These are phyloP conservation scores for Cucurbita maxima DNA, from an alignment of 306 rosid genomes.

Conservation along the genomic window DNA sequence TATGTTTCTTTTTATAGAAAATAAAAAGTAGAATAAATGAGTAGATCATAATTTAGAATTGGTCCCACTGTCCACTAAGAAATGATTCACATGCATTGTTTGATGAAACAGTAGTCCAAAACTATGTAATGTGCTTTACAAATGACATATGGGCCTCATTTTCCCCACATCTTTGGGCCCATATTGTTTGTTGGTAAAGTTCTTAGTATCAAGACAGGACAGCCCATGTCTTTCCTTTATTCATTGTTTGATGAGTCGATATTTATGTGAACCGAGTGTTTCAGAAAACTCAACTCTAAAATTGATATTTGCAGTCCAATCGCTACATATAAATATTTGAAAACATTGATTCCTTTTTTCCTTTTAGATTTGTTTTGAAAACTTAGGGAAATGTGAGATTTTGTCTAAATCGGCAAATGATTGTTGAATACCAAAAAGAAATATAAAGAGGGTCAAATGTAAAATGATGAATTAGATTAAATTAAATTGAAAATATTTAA, in stretches of 20 bases:
- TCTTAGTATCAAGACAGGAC: background rate
- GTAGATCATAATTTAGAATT: background rate
- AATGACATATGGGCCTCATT: slow-evolving; percentile 7
- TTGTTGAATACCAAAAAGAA: background rate
- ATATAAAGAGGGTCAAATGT: background rate
- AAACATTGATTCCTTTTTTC: too few species aligned
- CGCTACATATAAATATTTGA: too few species aligned
- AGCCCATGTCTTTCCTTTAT: background rate
- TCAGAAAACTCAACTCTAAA: background rate
- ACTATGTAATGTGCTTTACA: background rate
- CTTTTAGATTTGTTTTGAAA: background rate
- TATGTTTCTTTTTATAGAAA: background rate
- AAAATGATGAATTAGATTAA: background rate
- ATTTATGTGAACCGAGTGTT: background rate
- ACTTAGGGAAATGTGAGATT: background rate
- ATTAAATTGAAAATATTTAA: background rate
- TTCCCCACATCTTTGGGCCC: slow-evolving; percentile 8
- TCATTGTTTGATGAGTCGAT: background rate
- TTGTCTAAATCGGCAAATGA: background rate
- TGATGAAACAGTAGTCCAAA: background rate
- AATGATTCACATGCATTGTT: background rate
- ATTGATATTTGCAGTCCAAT: too few species aligned
- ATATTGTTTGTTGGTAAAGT: background rate
- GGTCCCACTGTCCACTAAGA: background rate
- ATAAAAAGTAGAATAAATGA: background rate